Evolutionary conservation across 2,329 filamentous ascomycete genomes (phyloP), one percentile per base, ranked within the genome.

Genomic region (Emergomyces pasteurianus): DNA sequence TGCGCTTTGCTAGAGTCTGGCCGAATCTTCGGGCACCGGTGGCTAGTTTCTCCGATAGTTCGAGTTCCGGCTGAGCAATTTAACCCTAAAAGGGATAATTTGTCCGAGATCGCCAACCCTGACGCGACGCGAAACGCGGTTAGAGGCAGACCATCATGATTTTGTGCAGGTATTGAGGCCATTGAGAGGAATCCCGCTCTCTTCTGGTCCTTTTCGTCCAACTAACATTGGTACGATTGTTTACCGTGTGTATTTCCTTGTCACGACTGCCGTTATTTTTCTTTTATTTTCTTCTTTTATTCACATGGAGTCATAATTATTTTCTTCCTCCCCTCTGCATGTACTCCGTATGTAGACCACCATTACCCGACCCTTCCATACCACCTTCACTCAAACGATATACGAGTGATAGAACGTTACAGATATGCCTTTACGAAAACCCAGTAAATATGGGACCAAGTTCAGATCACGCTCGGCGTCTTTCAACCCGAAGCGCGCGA

Each of bases 381-480:
- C 38, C 2, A 7, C n/a, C 23, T 26, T 40, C 18, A 36, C 23
- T 7, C 38, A 31, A n/a, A 3, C 1, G 12, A 46, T 46, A 21
- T 16, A n/a, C 38, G 23, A 46, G n/a, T 16, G 38, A 57, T 34
- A 23, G 54, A 46, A 57, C 54, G 26, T 14, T 46, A 34, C 26
- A 46, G 59, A 54, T 43, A 80, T 80, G 78, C 76, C 78, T 71
- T 70, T 75, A 63, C 72, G 77, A 67, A 77, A 78, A 68, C 77
- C 78, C 62, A 89, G 87, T 72, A 75, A 79, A 74, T 88, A 90
- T 81, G 88, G 88, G 69, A 78, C 77, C 63, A 81, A 82, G 65
- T 78, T 76, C 64, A 74, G 78, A 63, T 76, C 77, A 9, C 67
- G 67, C 43, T 71, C 73, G 53, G 68, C 77, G 49, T 74, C 74